Evolutionary conservation across 179 eudicot genomes (phyloP).

Genomic region (Actinidia chinensis): DNA sequence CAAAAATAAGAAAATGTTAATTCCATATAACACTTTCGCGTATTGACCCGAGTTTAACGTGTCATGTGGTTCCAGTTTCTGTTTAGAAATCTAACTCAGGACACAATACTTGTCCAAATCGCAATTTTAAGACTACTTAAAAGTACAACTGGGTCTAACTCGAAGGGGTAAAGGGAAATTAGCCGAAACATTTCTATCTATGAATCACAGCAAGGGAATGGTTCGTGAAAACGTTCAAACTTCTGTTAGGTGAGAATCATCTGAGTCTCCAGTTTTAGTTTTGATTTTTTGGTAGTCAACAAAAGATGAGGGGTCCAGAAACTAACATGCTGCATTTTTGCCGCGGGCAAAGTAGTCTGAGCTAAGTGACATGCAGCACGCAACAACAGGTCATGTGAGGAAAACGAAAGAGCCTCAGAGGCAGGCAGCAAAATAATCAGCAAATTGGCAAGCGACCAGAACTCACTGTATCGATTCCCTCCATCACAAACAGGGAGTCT

Average conservation of each 20-base stretch:
- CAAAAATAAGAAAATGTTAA: too few relatives aligned
- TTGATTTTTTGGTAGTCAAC: conserved; percentile 72
- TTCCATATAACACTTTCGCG: too few relatives aligned
- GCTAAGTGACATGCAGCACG: conserved; percentile 52
- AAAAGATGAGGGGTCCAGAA: conserved; percentile 59
- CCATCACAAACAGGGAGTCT: conserved; percentile 45
- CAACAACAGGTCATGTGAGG: conserved; percentile 67
- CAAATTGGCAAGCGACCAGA: conserved; percentile 64
- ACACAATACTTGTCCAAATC: too few relatives aligned
- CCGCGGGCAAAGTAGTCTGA: conserved; percentile 64
- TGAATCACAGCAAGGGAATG: conserved; percentile 56
- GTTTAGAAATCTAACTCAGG: too few relatives aligned
- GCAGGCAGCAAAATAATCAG: conserved; percentile 52
- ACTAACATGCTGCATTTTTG: conserved; percentile 58
- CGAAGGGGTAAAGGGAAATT: too few relatives aligned
- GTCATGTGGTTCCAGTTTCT: too few relatives aligned
- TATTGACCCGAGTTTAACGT: too few relatives aligned
- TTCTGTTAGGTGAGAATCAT: conserved; percentile 48
- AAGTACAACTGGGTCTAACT: too few relatives aligned
- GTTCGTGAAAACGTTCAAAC: conserved; percentile 39
- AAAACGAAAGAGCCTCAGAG: conserved; percentile 87
- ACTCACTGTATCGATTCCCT: conserved; percentile 42
- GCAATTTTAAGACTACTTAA: too few relatives aligned
- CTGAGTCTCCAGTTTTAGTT: conserved; percentile 60
- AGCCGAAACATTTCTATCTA: too few relatives aligned